phyloP scores from a whole-genome alignment of 805 yeast species.

The Spathaspora hagerdaliae region DNA sequence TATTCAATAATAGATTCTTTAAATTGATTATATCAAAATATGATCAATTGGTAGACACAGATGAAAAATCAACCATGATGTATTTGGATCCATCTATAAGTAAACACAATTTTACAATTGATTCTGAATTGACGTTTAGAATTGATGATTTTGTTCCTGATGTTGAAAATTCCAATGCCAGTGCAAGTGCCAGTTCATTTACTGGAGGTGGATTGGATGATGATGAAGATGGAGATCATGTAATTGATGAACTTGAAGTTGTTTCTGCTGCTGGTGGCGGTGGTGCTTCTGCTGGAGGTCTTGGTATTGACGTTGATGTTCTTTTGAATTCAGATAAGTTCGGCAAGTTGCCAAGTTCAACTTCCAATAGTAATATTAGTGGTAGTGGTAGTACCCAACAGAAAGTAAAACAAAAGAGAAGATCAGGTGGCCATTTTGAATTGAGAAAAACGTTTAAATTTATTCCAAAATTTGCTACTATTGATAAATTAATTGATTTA shows the following conservation, averaged over 20 bases:
- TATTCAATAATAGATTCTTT: slow-evolving; percentile 33
- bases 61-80: slow-evolving; percentile 1
- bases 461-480: slow-evolving; percentile 50
- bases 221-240: slow-evolving; percentile 22
- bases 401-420: background rate
- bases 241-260: slow-evolving; percentile 16
- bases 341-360: slow-evolving; percentile 19
- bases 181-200: background rate
- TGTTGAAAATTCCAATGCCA: slow-evolving; percentile 13
- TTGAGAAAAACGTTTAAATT: slow-evolving; percentile 12
- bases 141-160: slow-evolving; percentile 33
- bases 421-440: background rate
- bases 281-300: slow-evolving; percentile 17
- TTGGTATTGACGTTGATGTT: slow-evolving; percentile 42
- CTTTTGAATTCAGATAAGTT: slow-evolving; percentile 38
- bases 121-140: slow-evolving; percentile 29
- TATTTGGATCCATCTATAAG: slow-evolving; percentile 13
- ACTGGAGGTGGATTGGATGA: background rate
- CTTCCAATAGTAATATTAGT: background rate
- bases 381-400: background rate
- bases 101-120: slow-evolving; percentile 24
- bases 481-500: slow-evolving; percentile 76
- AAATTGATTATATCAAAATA: slow-evolving; percentile 30
- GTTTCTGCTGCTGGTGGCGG: slow-evolving; percentile 2
- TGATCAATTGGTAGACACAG: slow-evolving; percentile 21